Evolutionary conservation across 2,329 filamentous ascomycete genomes (phyloP).

Genomic region (Colletotrichum navitas): DNA sequence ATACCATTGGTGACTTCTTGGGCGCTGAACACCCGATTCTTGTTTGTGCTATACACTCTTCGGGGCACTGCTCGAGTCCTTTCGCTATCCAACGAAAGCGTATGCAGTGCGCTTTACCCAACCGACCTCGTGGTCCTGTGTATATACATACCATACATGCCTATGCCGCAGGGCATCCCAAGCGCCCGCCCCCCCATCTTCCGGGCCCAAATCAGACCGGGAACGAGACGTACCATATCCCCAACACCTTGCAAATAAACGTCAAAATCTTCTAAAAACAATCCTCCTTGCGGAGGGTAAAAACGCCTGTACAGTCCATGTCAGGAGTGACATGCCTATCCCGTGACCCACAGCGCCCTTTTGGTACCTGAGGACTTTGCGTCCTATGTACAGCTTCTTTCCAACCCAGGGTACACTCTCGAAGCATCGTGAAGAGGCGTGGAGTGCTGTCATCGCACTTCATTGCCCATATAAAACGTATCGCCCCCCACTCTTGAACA

Average conservation of each 20-base stretch:
- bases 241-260: slow-evolving; percentile 37
- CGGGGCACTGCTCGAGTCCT: background rate
- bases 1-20: background rate
- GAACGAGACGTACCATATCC: slow-evolving; percentile 8
- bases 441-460: slow-evolving; percentile 40
- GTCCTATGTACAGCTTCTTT: slow-evolving; percentile 38
- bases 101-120: background rate
- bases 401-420: slow-evolving; percentile 28
- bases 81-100: background rate
- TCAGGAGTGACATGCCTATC: slow-evolving; percentile 18
- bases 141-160: slow-evolving; percentile 26
- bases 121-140: slow-evolving; percentile 18
- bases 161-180: slow-evolving; percentile 16
- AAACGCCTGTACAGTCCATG: slow-evolving; percentile 30
- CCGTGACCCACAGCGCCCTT: slow-evolving; percentile 16
- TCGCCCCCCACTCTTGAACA: slow-evolving; percentile 24
- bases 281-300: slow-evolving; percentile 27
- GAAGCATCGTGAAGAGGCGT: slow-evolving; percentile 23
- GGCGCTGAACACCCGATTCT: background rate
- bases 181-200: slow-evolving; percentile 14
- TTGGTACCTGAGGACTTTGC: slow-evolving; percentile 16
- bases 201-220: background rate
- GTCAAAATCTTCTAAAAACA: slow-evolving; percentile 1
- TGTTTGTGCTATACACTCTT: background rate
- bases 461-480: slow-evolving; percentile 37